Conservation (phyloP, 116 monocot genomes). For the Phalaenopsis hybrid region DNA sequence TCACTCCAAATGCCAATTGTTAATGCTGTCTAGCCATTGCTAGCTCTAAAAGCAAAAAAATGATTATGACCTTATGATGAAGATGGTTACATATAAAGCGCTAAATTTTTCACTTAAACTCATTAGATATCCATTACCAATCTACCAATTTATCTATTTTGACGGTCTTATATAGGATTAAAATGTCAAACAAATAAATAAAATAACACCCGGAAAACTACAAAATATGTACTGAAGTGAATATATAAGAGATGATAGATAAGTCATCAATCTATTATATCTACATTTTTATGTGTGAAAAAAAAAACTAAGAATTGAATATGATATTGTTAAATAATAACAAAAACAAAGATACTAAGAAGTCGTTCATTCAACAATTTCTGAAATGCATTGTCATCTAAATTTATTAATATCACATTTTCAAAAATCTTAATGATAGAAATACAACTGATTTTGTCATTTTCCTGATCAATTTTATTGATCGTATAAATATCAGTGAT, state of each 20-base stretch:
- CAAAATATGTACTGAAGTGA: neutral
- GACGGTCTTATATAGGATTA: neutral
- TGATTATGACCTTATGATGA: neutral
- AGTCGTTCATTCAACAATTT: neutral
- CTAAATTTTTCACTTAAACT: too few species aligned
- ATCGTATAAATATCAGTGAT: neutral
- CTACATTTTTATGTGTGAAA: neutral
- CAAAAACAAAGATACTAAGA: neutral
- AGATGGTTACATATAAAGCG: neutral
- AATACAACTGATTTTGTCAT: neutral
- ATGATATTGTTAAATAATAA: neutral
- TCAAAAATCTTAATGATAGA: neutral
- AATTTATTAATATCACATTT: neutral
- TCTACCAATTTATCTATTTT: neutral
- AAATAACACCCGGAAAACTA: neutral
- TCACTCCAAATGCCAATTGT: neutral
- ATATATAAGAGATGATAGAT: neutral
- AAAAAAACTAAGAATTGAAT: neutral
- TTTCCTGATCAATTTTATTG: neutral
- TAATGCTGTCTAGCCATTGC: neutral
- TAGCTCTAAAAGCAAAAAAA: neutral
- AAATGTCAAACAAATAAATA: neutral
- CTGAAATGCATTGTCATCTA: neutral
- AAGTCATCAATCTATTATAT: neutral
- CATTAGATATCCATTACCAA: neutral